phyloP scores from a whole-genome alignment of 202 grass and related monocot species.

The Cymbopogon flexuosus region DNA sequence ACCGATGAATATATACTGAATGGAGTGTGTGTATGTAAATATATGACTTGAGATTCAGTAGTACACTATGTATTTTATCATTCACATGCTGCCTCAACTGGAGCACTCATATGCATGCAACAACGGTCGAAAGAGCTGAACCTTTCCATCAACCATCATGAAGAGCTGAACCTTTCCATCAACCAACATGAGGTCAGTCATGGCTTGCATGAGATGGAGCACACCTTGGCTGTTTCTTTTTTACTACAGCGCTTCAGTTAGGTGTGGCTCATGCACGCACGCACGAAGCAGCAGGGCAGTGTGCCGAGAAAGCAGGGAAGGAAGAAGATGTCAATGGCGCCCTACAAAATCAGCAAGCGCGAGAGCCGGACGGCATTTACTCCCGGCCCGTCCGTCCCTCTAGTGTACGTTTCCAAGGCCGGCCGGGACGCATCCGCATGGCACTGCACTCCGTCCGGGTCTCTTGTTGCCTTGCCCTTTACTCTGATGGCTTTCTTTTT shows the following conservation, averaged over 20 bases:
- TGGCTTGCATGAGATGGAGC: constrained; percentile 41
- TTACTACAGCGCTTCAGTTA: constrained; percentile 7
- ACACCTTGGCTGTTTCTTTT: neutral
- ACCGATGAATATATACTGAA: neutral
- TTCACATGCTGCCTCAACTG: constrained; percentile 37
- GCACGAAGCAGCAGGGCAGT: neutral
- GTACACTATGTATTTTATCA: neutral
- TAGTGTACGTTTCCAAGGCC: constrained; percentile 37
- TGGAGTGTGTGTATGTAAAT: no score
- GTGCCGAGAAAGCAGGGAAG: constrained; percentile 6
- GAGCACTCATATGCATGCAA: neutral
- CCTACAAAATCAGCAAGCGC: constrained; percentile 30
- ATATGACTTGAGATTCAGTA: neutral
- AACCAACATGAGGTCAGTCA: constrained; percentile 46
- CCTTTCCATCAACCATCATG: constrained; percentile 30
- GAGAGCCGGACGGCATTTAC: constrained; percentile 28
- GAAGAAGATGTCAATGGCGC: constrained; percentile 25
- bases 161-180: no score
- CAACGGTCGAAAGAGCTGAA: constrained; percentile 13
- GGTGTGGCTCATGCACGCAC: neutral
- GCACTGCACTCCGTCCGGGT: constrained; percentile 14
- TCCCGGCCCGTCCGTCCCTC: neutral
- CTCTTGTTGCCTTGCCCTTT: constrained; percentile 38
- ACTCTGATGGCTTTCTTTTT: neutral
- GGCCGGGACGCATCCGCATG: constrained; percentile 10